A percentile compares a stretch with the other conserved stretches of the same genome.
Conservation (phyloP, 129 eudicot species). For the Arctium minus region DNA sequence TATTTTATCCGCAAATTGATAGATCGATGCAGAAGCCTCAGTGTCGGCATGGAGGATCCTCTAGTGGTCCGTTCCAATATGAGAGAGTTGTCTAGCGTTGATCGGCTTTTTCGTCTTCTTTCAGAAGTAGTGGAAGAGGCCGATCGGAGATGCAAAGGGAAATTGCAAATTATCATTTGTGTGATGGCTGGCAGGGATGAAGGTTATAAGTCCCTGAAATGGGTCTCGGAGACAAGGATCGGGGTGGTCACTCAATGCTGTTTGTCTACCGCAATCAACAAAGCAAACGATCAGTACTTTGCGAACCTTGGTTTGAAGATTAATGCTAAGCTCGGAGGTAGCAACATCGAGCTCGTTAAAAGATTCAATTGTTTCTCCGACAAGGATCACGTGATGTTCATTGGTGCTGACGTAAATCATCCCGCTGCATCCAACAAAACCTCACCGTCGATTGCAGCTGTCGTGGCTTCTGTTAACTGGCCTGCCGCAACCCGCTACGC, state of each 20-base stretch:
- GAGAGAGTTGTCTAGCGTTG: conserved; percentile 16
- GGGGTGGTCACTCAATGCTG: conserved; percentile 82
- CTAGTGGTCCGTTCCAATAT: conserved; percentile 16
- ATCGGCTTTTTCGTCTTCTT: conserved; percentile 26
- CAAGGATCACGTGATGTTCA: conserved; percentile 52
- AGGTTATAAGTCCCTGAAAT: conserved; percentile 64
- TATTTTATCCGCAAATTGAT: conserved; percentile 36
- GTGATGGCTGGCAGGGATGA: conserved; percentile 44
- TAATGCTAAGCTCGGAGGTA: conserved; percentile 83
- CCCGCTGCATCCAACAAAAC: conserved; percentile 43
- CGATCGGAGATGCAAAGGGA: neutral
- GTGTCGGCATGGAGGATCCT: conserved; percentile 50
- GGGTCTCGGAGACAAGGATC: conserved; percentile 57
- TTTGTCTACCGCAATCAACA: conserved; percentile 26
- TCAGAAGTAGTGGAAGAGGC: conserved; percentile 17
- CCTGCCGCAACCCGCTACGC: conserved; percentile 65
- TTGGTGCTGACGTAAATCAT: conserved; percentile 91
- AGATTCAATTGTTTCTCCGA: conserved; percentile 34
- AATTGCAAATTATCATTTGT: conserved; percentile 54
- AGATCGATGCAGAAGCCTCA: conserved; percentile 34
- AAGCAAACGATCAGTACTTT: conserved; percentile 49
- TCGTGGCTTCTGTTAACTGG: conserved; percentile 70
- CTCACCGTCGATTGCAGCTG: conserved; percentile 74
- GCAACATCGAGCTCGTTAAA: conserved; percentile 52
- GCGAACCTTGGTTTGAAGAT: conserved; percentile 74